Base-by-base conservation (phyloP, 2,329 filamentous ascomycete genomes). In the Trichoderma sp. region DNA sequence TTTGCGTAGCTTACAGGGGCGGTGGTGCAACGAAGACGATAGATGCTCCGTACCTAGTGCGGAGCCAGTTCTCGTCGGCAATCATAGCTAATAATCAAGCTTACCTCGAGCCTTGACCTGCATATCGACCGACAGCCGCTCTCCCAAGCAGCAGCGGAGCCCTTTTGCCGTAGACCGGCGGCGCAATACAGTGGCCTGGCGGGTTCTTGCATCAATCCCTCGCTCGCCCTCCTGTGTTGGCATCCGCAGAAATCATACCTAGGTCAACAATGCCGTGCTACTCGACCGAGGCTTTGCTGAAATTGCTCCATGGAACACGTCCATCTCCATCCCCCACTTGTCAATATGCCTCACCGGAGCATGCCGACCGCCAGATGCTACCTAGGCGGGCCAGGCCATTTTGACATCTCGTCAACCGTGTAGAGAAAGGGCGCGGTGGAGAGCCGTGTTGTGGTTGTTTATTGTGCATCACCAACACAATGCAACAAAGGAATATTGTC, bases 61-160 rank as follows among this genome's bases (percentile, higher is more conserved):
- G 64, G 51, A 67, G 32, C 12, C n/a, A 43, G 51, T 24, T 14
- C 32, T 68, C 7, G 12, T 58, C 65, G 53, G 53, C 24, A 69
- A 47, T 32, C 47, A 60, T 58, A 69, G 53, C 65, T 61, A 69
- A 69, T 69, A 47, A 47, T 69, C 65, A 69, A 69, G 65, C 65
- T 61, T 61, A 67, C 30, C 32, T 28, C n/a, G 14, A 15, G 21
- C 28, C 11, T 69, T 32, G 36, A 60, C 26, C 21, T 61, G 56
- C 65, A 68, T 58, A 28, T 24, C 34, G 43, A 53, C 53, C 32
- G 18, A 47, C 32, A 60, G 26, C 51, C 65, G 39, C 39, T 24
- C 34, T 58, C 26, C 12, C 11, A 32, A 21, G 53, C 15, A 21
- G 53, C 18, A 68, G 65, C 53, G 34, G 53, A 43, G 18, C 12